phyloP scores from a whole-genome alignment of 1,139 yeast genomes.

The Debaryomyces sp. region DNA sequence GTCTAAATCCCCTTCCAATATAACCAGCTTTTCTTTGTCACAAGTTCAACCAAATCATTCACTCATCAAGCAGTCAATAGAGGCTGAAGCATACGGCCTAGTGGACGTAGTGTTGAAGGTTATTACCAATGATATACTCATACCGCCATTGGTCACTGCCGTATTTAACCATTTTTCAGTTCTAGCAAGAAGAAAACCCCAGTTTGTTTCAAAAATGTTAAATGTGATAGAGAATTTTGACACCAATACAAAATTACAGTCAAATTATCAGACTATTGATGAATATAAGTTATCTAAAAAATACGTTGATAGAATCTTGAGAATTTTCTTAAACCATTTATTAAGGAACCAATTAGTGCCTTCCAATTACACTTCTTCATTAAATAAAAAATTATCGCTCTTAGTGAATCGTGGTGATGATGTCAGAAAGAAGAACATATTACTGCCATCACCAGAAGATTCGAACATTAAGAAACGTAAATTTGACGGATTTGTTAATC shows the following conservation, averaged over 20 bases:
- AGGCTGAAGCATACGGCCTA: conserved; percentile 71
- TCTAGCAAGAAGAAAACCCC: conserved; percentile 60
- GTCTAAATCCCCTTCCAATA: conserved; percentile 46
- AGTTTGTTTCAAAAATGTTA: conserved; percentile 47
- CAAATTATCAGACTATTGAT: conserved; percentile 49
- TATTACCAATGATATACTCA: conserved; percentile 57
- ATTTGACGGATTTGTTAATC: conserved; percentile 40
- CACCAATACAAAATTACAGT: conserved; percentile 40
- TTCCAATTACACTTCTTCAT: conserved; percentile 27
- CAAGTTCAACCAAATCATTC: conserved; percentile 69
- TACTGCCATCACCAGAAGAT: conserved; percentile 30
- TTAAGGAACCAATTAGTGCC: conserved; percentile 40
- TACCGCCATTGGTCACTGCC: conserved; percentile 59
- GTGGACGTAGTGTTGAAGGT: conserved; percentile 65
- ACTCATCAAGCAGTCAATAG: conserved; percentile 58
- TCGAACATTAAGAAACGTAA: conserved; percentile 38
- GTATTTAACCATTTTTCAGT: conserved; percentile 54
- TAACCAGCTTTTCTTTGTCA: conserved; percentile 55
- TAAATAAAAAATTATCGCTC: conserved; percentile 30
- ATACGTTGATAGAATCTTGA: conserved; percentile 43
- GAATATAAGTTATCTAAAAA: conserved; percentile 45
- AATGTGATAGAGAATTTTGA: conserved; percentile 43
- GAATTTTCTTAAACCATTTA: conserved; percentile 39
- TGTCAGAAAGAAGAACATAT: conserved; percentile 42
- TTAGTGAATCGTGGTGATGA: conserved; percentile 46